A percentile compares a stretch with the other conserved stretches of the same genome.
Conservation (phyloP, 2,329 filamentous ascomycete species). For the Penicillium palitans region DNA sequence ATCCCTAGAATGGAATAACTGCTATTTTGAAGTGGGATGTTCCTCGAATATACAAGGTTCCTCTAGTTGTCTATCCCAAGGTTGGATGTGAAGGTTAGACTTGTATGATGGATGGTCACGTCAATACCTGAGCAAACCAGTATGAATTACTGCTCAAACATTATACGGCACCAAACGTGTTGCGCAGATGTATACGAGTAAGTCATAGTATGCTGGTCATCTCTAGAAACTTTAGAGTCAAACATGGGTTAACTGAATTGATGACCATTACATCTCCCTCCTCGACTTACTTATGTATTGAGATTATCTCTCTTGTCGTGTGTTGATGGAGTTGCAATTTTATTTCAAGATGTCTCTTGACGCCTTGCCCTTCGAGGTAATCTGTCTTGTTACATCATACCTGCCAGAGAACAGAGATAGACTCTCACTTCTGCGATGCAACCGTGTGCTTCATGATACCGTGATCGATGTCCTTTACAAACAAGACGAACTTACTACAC, state of each 20-base stretch:
- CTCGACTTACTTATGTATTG: background rate
- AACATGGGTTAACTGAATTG: background rate
- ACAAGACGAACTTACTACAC: background rate
- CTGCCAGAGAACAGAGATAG: background rate
- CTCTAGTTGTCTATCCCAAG: background rate
- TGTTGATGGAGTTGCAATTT: background rate
- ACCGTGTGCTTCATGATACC: background rate
- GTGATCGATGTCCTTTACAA: background rate
- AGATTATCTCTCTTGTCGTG: background rate
- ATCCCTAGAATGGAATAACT: background rate
- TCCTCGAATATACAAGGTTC: background rate
- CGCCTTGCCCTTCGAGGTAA: background rate
- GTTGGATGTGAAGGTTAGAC: background rate
- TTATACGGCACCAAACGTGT: no score
- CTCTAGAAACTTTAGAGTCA: background rate
- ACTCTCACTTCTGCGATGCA: background rate
- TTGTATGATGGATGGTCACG: background rate
- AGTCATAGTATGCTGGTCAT: background rate
- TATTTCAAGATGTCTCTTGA: background rate
- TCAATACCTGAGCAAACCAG: background rate
- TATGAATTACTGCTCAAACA: background rate
- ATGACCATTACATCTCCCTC: background rate
- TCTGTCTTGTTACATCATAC: background rate
- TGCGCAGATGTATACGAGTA: background rate
- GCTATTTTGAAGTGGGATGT: background rate